Base-by-base conservation (phyloP, 495 filamentous ascomycete species). In the Penicillium roqueforti region DNA sequence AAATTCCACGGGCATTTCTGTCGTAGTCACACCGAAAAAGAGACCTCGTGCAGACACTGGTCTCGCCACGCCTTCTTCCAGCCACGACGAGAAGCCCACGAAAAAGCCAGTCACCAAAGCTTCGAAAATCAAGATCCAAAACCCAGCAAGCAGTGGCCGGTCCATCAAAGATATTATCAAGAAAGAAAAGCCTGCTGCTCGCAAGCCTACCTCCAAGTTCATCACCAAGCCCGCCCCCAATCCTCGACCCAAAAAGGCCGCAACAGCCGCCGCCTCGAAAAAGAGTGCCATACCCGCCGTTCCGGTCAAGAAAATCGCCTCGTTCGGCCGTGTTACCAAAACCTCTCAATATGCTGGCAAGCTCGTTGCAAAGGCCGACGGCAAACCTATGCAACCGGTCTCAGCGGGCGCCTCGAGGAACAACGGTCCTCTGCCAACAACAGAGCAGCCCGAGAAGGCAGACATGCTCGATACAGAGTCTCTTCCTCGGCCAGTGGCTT, bases 51-150 rank as follows among this genome's bases (percentile, higher is more conserved):
- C 43, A 16, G 53, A 68, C 43, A 69, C 65, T 29, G 82, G 81
- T 34, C 83, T 88, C 42, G 78, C 82, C n/a, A 89, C 85, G 11
- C 86, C 87, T 42, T 77, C 76, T 1, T 72, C 77, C 74, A 80
- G 63, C 64, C 71, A 60, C 58, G 80, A 60, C 72, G 76, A 62
- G 50, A 58, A 63, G 26, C 50, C 57, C 25, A 40, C 51, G n/a
- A 63, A 66, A 42, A 53, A 47, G 23, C 44, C 57, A 0, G 56
- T 52, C n/a, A 44, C 40, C 3, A 44, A 36, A 13, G 28, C 28
- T 1, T 14, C 29, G 56, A 61, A 55, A 32, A 54, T 57, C 19
- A 55, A 54, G 40, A 14, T 55, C 16, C 37, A 57, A 14, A 68
- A 72, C 52, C 68, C 64, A 10, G 63, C 66, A 54, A 64, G 66